Evolutionary conservation across 768 basidiomycete genomes (phyloP).

Genomic region (Pulveroboletus sp.): DNA sequence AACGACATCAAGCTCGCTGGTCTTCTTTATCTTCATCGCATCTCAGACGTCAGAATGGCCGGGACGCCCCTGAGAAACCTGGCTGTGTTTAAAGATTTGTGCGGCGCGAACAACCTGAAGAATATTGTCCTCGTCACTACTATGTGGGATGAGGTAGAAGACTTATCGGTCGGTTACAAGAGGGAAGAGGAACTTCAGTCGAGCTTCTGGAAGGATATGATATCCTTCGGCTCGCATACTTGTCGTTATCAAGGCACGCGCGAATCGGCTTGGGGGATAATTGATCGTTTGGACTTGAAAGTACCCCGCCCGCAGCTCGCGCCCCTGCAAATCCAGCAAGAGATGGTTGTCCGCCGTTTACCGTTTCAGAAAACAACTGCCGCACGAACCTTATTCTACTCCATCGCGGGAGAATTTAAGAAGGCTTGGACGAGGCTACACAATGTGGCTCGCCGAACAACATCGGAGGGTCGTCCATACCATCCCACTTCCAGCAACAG

Average conservation of each 20-base stretch:
- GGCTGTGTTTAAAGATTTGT: slow-evolving; percentile 8
- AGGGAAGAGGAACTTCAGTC: slow-evolving; percentile 14
- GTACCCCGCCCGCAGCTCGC: not conserved
- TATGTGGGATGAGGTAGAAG: slow-evolving; percentile 15
- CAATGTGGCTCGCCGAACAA: not conserved
- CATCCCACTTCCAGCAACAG: not conserved
- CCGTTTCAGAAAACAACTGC: slow-evolving; percentile 12
- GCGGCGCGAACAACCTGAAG: slow-evolving; percentile 8
- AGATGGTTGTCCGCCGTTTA: slow-evolving; percentile 15
- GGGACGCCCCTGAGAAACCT: slow-evolving; percentile 12
- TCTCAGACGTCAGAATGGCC: slow-evolving; percentile 8
- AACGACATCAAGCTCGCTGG: slow-evolving; percentile 10
- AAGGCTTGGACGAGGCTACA: slow-evolving; percentile 6
- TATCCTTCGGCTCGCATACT: slow-evolving; percentile 7
- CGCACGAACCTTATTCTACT: slow-evolving; percentile 13
- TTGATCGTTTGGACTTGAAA: slow-evolving; percentile 1
- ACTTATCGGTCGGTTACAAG: not conserved
- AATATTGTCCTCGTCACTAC: slow-evolving; percentile 19
- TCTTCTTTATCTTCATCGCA: slow-evolving; percentile 14
- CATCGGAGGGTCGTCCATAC: not conserved
- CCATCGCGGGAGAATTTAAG: slow-evolving; percentile 7
- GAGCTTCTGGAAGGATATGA: slow-evolving; percentile 15
- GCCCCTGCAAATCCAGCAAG: slow-evolving; percentile 14
- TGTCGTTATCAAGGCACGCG: slow-evolving; percentile 9
- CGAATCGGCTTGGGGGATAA: slow-evolving; percentile 14